Percentiles rank a stretch among this genome's conserved stretches.
phyloP scores from a whole-genome alignment of 2,329 filamentous ascomycete species.

The Paraphaeosphaeria sporulosa region DNA sequence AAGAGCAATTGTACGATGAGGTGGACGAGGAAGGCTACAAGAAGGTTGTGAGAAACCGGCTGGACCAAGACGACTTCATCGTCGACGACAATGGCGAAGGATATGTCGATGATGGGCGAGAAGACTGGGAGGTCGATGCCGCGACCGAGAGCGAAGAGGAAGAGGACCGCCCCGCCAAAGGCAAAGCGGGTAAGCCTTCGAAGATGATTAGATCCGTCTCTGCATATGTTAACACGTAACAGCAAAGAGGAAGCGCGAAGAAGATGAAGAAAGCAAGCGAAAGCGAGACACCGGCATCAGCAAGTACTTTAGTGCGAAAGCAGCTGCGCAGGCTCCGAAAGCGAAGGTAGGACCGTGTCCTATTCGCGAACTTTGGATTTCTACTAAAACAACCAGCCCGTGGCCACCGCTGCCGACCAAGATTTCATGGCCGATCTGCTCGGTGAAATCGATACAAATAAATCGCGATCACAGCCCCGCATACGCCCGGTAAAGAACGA shows the following conservation, averaged over 20 bases:
- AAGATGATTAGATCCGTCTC: background rate
- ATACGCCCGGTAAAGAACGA: constrained; percentile 75
- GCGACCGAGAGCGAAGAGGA: constrained; percentile 77
- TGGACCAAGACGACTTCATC: constrained; percentile 96
- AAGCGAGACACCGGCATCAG: constrained; percentile 91
- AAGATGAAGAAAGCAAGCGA: constrained; percentile 83
- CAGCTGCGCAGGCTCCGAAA: constrained; percentile 70
- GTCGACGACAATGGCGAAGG: constrained; percentile 98
- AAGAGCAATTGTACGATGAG: constrained; percentile 88
- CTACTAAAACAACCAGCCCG: constrained; percentile 60
- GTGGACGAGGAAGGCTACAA: constrained; percentile 98
- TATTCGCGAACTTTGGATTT: background rate
- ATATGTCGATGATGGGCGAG: constrained; percentile 94
- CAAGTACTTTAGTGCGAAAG: constrained; percentile 89
- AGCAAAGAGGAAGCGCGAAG: constrained; percentile 89
- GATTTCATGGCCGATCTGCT: constrained; percentile 86
- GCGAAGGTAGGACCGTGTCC: constrained; percentile 71
- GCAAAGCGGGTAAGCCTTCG: constrained; percentile 63
- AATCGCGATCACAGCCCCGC: constrained; percentile 60
- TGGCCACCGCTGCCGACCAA: constrained; percentile 85
- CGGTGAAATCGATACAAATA: constrained; percentile 85
- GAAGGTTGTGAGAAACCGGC: constrained; percentile 85
- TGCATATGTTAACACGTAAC: constrained; percentile 27
- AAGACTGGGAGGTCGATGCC: constrained; percentile 72
- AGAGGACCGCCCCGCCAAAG: constrained; percentile 65